Evolutionary conservation across 2,329 filamentous ascomycete genomes (phyloP).

Genomic region (Myriosclerotinia curreyana): DNA sequence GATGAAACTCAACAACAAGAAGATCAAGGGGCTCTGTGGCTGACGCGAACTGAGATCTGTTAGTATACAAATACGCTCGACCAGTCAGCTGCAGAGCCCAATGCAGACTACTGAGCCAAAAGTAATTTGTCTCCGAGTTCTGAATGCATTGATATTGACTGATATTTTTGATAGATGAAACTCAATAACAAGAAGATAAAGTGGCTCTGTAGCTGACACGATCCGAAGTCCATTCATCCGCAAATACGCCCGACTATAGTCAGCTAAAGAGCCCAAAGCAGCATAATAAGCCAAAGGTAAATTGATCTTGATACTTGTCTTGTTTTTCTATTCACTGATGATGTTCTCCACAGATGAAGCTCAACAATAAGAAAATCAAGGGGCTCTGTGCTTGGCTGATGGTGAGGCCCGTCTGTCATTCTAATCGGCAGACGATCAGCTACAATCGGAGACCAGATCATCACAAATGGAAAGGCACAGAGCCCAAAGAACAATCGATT

Average conservation of each 20-base stretch:
- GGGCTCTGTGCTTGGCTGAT: background rate
- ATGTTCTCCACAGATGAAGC: background rate
- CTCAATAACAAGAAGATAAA: background rate
- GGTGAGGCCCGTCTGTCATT: background rate
- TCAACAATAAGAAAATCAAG: background rate
- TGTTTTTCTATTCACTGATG: background rate
- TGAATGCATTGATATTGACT: background rate
- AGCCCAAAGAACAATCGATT: background rate
- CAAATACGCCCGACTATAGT: background rate
- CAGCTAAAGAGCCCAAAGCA: background rate
- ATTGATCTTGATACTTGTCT: background rate
- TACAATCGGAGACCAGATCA: background rate
- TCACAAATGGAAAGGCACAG: background rate
- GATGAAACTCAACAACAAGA: background rate
- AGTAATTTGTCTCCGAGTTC: background rate
- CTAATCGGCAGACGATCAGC: background rate
- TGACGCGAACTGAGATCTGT: background rate
- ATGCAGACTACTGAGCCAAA: too few species aligned
- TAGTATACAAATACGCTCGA: background rate
- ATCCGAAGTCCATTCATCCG: background rate
- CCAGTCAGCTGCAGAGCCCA: background rate
- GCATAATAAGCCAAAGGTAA: background rate
- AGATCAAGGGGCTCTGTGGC: background rate
- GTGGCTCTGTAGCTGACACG: background rate
- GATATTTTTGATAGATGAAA: background rate